These are phyloP conservation scores for Helminthosporium solani DNA, from an alignment of 2,329 filamentous ascomycete genomes.

Conservation along the genomic window DNA sequence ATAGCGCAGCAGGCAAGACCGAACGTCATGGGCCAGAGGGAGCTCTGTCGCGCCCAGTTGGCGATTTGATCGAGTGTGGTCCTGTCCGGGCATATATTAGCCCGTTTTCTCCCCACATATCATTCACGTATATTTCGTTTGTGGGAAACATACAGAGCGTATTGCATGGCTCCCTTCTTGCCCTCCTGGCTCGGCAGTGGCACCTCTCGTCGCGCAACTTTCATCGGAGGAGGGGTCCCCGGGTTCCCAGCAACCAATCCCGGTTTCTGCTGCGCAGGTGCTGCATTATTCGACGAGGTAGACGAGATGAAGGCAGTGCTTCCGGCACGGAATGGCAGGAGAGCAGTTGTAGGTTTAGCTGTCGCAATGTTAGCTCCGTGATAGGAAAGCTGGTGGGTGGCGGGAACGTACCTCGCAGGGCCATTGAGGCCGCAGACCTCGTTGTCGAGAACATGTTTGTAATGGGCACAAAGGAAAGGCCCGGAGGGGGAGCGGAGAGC, in stretches of 20 bases:
- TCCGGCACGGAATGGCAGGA: conserved; percentile 63
- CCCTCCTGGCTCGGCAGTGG: conserved; percentile 74
- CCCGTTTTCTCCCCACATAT: background rate
- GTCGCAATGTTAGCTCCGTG: conserved; percentile 31
- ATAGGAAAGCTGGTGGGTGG: conserved; percentile 15
- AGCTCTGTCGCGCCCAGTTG: conserved; percentile 85
- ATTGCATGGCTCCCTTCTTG: conserved; percentile 80
- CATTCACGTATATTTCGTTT: background rate
- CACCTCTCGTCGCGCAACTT: conserved; percentile 66
- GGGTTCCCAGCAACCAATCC: conserved; percentile 56
- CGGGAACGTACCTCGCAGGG: conserved; percentile 53
- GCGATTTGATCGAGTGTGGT: conserved; percentile 78
- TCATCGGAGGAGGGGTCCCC: conserved; percentile 54
- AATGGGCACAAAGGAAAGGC: conserved; percentile 37
- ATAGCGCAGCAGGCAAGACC: conserved; percentile 87
- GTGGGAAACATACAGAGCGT: conserved; percentile 70
- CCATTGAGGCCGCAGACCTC: conserved; percentile 55
- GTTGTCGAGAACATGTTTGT: conserved; percentile 53
- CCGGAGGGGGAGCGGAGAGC: conserved; percentile 41
- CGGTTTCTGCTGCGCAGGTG: conserved; percentile 53
- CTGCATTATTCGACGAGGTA: conserved; percentile 64
- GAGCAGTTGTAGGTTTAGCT: conserved; percentile 66
- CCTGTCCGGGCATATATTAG: conserved; percentile 46
- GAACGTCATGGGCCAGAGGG: conserved; percentile 91
- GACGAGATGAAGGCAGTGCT: conserved; percentile 65